Conservation (phyloP, 2,329 filamentous ascomycete species). For the Colletotrichum coccodes region DNA sequence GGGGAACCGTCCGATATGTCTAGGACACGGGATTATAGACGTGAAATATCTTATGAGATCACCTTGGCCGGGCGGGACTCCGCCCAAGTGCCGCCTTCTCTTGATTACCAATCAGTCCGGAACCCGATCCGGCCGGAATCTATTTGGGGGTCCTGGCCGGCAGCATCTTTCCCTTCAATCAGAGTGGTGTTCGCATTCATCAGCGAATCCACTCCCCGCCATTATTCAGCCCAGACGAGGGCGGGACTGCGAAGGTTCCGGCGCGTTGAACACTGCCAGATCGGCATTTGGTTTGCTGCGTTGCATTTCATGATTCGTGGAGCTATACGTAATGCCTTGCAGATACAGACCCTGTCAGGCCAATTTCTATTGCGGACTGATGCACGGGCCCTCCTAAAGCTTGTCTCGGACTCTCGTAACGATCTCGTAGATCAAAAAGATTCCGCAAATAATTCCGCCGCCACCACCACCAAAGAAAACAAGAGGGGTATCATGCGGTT, state of each 20-base stretch:
- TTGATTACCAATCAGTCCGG: constrained; percentile 32
- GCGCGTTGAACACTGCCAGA: not conserved
- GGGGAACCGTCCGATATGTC: not conserved
- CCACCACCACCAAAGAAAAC: not conserved
- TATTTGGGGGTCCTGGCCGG: constrained; percentile 11
- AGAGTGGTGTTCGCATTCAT: not conserved
- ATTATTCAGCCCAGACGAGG: constrained; percentile 16
- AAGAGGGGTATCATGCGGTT: constrained; percentile 3
- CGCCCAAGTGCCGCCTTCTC: constrained; percentile 10
- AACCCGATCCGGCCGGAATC: constrained; percentile 25
- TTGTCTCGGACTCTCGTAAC: not conserved
- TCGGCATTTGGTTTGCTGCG: not conserved
- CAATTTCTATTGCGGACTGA: not conserved
- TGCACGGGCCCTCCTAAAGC: not conserved
- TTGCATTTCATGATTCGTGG: not conserved
- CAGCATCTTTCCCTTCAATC: not conserved
- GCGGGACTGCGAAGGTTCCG: constrained; percentile 12
- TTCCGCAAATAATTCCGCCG: not conserved
- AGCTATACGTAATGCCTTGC: not conserved
- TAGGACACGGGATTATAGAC: not conserved
- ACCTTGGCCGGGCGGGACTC: constrained; percentile 20
- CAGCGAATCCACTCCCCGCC: not conserved
- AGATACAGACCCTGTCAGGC: not conserved
- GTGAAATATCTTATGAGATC: not conserved
- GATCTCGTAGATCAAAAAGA: not conserved